Evolutionary conservation across 345 rosid genomes (phyloP).

Genomic region (Iberis pinnata): DNA sequence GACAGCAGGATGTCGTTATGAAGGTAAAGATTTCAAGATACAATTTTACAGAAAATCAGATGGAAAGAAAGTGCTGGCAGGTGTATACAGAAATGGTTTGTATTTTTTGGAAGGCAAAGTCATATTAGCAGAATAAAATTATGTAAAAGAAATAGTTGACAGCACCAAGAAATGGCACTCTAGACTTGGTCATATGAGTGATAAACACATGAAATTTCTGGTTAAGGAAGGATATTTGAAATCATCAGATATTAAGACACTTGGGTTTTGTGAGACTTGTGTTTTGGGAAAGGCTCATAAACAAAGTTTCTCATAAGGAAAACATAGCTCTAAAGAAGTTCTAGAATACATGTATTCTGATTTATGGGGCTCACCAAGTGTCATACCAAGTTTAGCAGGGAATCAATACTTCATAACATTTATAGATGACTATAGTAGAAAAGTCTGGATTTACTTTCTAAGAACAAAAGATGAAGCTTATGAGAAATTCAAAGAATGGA

Average conservation of each 20-base stretch:
- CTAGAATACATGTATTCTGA: background rate
- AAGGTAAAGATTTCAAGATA: too few relatives aligned
- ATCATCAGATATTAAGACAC: background rate
- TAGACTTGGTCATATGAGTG: too few relatives aligned
- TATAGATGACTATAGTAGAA: background rate
- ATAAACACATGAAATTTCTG: too few relatives aligned
- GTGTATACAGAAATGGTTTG: too few relatives aligned
- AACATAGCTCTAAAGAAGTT: background rate
- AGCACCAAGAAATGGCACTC: too few relatives aligned
- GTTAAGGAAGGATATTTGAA: background rate
- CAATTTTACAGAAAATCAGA: too few relatives aligned
- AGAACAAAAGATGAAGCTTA: background rate
- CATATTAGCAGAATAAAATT: too few relatives aligned
- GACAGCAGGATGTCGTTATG: background rate
- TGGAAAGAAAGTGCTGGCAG: too few relatives aligned
- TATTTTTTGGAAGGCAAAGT: too few relatives aligned
- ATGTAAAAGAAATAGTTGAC: too few relatives aligned
- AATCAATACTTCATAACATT: background rate
- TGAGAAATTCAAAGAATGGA: background rate
- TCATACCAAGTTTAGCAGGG: background rate
- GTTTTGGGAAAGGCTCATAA: background rate
- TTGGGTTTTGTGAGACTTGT: background rate
- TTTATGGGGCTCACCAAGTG: background rate
- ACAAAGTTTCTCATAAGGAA: background rate
- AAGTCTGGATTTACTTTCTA: background rate